These are phyloP conservation scores for Powellomyces hirtus DNA, from an alignment of 192 early-diverging fungal genomes.

Conservation along the genomic window DNA sequence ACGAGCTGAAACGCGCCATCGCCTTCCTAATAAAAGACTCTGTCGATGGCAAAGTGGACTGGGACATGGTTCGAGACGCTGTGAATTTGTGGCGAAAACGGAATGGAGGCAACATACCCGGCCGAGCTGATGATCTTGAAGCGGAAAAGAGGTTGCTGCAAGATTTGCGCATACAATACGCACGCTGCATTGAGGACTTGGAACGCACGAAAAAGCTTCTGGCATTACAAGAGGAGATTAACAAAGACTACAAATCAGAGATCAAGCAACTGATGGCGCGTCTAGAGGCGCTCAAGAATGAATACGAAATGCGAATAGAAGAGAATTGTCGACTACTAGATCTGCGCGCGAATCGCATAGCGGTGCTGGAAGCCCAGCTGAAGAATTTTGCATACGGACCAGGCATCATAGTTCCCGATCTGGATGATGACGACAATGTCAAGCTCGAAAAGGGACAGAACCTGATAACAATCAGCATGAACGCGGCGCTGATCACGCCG, in stretches of 20 bases:
- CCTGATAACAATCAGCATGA: slow-evolving; percentile 44
- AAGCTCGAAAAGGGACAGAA: slow-evolving; percentile 54
- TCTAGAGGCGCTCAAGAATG: slow-evolving; percentile 48
- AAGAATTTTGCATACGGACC: slow-evolving; percentile 36
- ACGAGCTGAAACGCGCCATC: slow-evolving; percentile 20
- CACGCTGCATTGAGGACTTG: slow-evolving; percentile 54
- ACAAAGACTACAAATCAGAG: slow-evolving; percentile 54
- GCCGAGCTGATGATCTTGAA: slow-evolving; percentile 34
- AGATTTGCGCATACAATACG: slow-evolving; percentile 51
- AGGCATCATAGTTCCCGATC: not conserved
- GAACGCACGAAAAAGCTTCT: slow-evolving; percentile 52
- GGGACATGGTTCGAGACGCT: slow-evolving; percentile 49
- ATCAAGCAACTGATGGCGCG: slow-evolving; percentile 44
- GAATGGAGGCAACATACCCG: slow-evolving; percentile 37
- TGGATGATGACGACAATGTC: slow-evolving; percentile 37
- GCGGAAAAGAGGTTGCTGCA: slow-evolving; percentile 49
- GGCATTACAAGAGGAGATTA: slow-evolving; percentile 56
- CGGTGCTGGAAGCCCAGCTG: slow-evolving; percentile 50
- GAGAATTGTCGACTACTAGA: slow-evolving; percentile 52
- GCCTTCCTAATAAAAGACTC: not conserved
- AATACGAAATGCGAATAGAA: slow-evolving; percentile 61
- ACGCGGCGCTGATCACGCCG: slow-evolving; percentile 39
- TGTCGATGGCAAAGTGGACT: not conserved
- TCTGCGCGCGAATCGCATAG: slow-evolving; percentile 49
- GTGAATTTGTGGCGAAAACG: slow-evolving; percentile 45